phyloP scores from a whole-genome alignment of 306 rosid species.

The Vicia sativa region DNA sequence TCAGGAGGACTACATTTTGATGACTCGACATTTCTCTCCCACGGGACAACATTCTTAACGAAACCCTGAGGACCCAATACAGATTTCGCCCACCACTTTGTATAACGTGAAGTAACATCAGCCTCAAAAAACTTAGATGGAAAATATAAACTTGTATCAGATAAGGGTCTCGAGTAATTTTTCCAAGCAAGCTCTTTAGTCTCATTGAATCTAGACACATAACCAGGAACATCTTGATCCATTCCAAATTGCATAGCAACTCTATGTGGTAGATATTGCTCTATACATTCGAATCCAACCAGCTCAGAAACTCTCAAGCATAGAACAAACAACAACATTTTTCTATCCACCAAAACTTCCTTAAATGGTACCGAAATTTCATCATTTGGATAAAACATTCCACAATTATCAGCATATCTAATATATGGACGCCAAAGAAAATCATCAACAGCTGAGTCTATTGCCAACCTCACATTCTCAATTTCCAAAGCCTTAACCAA shows the following conservation, averaged over 20 bases:
- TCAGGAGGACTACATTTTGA: no score
- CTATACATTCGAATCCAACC: slow-evolving; percentile 44
- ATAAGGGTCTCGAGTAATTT: slow-evolving; percentile 32
- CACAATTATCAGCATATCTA: slow-evolving; percentile 17
- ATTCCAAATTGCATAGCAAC: slow-evolving; percentile 66
- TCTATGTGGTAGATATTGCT: slow-evolving; percentile 56
- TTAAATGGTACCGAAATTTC: slow-evolving; percentile 35
- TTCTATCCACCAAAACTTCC: slow-evolving; percentile 31
- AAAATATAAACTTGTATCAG: slow-evolving; percentile 33
- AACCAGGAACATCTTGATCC: slow-evolving; percentile 60
- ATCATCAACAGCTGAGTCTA: slow-evolving; percentile 39
- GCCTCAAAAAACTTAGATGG: slow-evolving; percentile 44
- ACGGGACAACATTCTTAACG: neutral
- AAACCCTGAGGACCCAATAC: slow-evolving; percentile 10
- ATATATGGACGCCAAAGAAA: slow-evolving; percentile 60
- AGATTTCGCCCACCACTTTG: slow-evolving; percentile 35
- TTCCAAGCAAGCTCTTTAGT: slow-evolving; percentile 42
- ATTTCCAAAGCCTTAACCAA: slow-evolving; percentile 30
- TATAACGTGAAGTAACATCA: slow-evolving; percentile 43
- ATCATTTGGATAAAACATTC: slow-evolving; percentile 35
- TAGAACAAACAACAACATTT: slow-evolving; percentile 30
- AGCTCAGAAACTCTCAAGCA: slow-evolving; percentile 50
- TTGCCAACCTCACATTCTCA: slow-evolving; percentile 42
- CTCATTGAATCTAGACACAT: neutral
- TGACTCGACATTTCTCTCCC: slow-evolving; percentile 20